These are phyloP conservation scores for Salix viminalis DNA, from an alignment of 345 rosid genomes.

Conservation along the genomic window DNA sequence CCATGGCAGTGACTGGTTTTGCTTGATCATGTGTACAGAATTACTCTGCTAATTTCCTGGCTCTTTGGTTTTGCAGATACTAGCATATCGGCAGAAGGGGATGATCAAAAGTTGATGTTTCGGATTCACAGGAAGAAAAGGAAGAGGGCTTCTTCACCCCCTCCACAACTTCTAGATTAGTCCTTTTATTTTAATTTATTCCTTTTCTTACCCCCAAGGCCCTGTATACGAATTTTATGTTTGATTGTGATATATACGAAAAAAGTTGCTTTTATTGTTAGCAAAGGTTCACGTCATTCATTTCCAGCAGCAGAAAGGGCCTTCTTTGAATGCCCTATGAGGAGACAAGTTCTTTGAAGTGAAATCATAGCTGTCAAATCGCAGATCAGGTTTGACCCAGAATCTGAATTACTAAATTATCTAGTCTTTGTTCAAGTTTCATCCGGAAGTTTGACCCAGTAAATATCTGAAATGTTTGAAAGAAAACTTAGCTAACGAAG, in stretches of 20 bases:
- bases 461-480: too few relatives aligned
- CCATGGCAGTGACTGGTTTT: not conserved
- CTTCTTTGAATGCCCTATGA: too few relatives aligned
- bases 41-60: not conserved
- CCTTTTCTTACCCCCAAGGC: not conserved
- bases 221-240: not conserved
- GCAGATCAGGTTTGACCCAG: too few relatives aligned
- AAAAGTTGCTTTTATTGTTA: not conserved
- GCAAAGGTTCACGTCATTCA: not conserved
- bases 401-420: too few relatives aligned
- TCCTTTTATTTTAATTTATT: not conserved
- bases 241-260: not conserved
- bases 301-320: too few relatives aligned
- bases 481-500: too few relatives aligned
- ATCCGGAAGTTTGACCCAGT: too few relatives aligned
- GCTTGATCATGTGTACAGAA: not conserved
- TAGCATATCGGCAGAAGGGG: slow-evolving; percentile 48
- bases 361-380: too few relatives aligned
- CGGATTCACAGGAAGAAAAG: not conserved
- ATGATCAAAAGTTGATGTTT: not conserved
- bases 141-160: not conserved
- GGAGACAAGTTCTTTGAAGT: too few relatives aligned
- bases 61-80: slow-evolving; percentile 32
- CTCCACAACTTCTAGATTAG: not conserved
- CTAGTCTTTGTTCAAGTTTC: too few relatives aligned